phyloP scores from a whole-genome alignment of 331 rosid genomes.

The Prunus yedoensis region DNA sequence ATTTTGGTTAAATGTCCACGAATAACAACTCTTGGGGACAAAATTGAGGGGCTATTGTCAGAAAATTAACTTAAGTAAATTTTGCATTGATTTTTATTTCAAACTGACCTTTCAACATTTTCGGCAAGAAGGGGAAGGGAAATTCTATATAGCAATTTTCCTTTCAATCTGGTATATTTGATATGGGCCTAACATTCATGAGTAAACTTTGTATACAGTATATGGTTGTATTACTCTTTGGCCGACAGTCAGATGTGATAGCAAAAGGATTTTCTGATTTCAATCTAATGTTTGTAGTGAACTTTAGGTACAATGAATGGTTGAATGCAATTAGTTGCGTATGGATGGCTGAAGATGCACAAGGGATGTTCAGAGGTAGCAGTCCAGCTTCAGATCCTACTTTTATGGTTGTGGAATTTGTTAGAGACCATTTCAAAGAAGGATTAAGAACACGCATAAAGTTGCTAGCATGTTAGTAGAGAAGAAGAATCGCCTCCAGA shows the following conservation, averaged over 20 bases:
- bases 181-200: too few species aligned
- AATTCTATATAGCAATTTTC: background rate
- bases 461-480: constrained; percentile 49
- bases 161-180: background rate
- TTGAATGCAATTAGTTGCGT: constrained; percentile 51
- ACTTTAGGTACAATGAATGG: constrained; percentile 74
- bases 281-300: background rate
- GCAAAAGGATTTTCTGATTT: too few species aligned
- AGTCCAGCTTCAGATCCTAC: constrained; percentile 90
- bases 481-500: constrained; percentile 12
- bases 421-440: constrained; percentile 63
- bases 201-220: too few species aligned
- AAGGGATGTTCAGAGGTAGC: constrained; percentile 79
- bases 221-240: background rate
- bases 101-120: too few species aligned
- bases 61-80: too few species aligned
- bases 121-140: too few species aligned
- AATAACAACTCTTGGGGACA: too few species aligned
- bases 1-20: too few species aligned
- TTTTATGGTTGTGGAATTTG: constrained; percentile 87
- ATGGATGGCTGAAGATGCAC: constrained; percentile 67
- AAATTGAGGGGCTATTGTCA: too few species aligned
- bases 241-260: too few species aligned
- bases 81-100: too few species aligned
- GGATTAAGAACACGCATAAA: constrained; percentile 30